Percentiles rank a stretch among this genome's conserved stretches.
Evolutionary conservation across 805 yeast species (phyloP).

Genomic region (Metschnikowia peoriensis): DNA sequence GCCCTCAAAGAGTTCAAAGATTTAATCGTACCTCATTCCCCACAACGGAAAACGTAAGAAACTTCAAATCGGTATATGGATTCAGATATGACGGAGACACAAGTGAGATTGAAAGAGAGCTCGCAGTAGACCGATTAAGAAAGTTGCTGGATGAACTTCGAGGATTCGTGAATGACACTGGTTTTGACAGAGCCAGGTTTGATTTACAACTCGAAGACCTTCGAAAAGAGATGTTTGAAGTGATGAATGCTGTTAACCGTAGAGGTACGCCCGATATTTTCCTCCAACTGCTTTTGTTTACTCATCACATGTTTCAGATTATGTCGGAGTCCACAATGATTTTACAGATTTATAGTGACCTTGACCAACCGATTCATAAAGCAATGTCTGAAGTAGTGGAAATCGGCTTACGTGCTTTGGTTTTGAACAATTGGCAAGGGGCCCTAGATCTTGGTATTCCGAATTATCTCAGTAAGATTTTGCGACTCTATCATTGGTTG

Average conservation of each 20-base stretch:
- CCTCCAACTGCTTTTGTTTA: not conserved
- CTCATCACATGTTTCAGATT: not conserved
- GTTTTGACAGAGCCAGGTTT: no score
- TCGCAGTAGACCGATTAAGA: not conserved
- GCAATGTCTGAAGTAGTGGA: no score
- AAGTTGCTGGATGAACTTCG: not conserved
- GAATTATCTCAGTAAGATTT: no score
- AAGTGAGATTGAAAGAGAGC: not conserved
- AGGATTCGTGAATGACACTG: not conserved
- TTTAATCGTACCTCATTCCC: not conserved
- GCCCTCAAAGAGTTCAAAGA: not conserved
- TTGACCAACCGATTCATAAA: no score
- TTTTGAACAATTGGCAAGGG: no score
- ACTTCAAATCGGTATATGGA: not conserved
- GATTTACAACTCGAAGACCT: not conserved
- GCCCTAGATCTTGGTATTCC: no score
- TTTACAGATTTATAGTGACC: no score
- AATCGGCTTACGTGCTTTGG: no score
- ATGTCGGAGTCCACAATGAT: not conserved
- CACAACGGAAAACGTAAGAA: not conserved
- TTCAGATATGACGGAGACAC: not conserved
- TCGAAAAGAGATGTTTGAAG: not conserved
- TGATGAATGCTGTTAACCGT: no score
- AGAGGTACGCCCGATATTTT: no score
- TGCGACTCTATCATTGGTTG: no score